Evolutionary conservation across 768 basidiomycete species (phyloP).

Genomic region (Hirschioporus abietinus): DNA sequence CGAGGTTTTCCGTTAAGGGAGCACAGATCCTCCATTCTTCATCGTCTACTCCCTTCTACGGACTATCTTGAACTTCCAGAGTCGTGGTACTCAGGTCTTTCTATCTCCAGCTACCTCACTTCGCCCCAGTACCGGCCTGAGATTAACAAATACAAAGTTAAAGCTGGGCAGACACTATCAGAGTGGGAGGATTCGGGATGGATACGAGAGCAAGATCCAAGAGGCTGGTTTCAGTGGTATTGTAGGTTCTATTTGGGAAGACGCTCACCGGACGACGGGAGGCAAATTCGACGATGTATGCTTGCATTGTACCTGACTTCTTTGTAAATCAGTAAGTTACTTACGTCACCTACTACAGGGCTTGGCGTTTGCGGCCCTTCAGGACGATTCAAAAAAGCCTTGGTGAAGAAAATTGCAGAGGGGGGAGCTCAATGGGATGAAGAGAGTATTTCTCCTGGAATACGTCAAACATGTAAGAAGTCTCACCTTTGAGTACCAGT

Average conservation of each 20-base stretch:
- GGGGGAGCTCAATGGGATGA: conserved; percentile 2
- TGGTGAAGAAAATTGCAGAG: conserved; percentile 5
- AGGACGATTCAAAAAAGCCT: conserved; percentile 3
- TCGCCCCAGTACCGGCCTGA: not conserved
- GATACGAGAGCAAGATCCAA: conserved; percentile 5
- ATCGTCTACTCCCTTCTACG: not conserved
- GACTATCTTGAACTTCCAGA: conserved; percentile 5
- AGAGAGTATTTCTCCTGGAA: not conserved
- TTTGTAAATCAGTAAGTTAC: not conserved
- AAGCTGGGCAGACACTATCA: conserved; percentile 2
- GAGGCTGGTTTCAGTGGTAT: conserved; percentile 9
- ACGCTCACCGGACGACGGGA: conserved; percentile 5
- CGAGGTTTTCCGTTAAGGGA: not conserved
- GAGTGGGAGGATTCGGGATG: conserved; percentile 5
- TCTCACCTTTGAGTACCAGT: no score
- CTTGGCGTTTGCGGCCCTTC: conserved; percentile 5
- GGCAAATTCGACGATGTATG: conserved; percentile 7
- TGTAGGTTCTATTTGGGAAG: conserved; percentile 7
- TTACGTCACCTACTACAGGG: not conserved
- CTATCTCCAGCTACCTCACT: not conserved
- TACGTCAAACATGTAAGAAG: conserved; percentile 6
- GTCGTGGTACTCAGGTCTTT: conserved; percentile 1
- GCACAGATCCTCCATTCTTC: not conserved
- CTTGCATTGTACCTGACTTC: not conserved
- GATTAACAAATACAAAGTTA: conserved; percentile 4